Evolutionary conservation across 257 asterid species (phyloP), one percentile per base, ranked within the genome.

Genomic region (Solanum habrochaites): DNA sequence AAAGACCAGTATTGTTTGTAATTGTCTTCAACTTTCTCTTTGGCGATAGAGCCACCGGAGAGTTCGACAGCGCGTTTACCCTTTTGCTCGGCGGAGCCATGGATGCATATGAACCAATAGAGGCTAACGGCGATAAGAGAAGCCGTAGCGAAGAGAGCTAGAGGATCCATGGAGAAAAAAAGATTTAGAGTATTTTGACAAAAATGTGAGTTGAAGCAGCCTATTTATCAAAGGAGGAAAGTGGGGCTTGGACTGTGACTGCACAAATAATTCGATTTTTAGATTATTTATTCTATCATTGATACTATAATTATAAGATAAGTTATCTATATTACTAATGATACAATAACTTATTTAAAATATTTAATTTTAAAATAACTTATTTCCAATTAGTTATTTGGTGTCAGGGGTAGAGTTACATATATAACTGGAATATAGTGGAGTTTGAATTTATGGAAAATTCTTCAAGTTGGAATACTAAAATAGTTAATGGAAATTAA

Each of bases 1-100:
- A 95, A 95, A 29, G 97, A 92, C 97, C 95, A 93, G 92, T 95
- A 95, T 91, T 95, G 91, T 1, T 93, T 66, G 93, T 94, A 95
- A 6, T 85, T 92, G 87, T 91, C 94, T 86, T 93, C 91, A 66
- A 95, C 96, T 2, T 93, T 89, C 13, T 93, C 96, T 66, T 86
- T 88, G 69, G 93, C 89, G 70, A 95, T 95, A 9, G 98, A 95
- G 56, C 98, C 97, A 87, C 95, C 95, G 89, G 98, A 94, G 70
- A 95, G 95, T 60, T 94, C 56, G 25, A 91, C 93, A 86, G 96
- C 97, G 72, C 89, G 91, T 80, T 93, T 94, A 66, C 98, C 98
- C 25, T 94, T 93, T 49, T 64, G 90, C 88, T 95, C 97, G 88
- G 98, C 97, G 12, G 96, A 87, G 23, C 98, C 98, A 25, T 94